Evolutionary conservation across 352 stramenopile genomes (phyloP).

Genomic region (Pythium rhizo-oryzae): DNA sequence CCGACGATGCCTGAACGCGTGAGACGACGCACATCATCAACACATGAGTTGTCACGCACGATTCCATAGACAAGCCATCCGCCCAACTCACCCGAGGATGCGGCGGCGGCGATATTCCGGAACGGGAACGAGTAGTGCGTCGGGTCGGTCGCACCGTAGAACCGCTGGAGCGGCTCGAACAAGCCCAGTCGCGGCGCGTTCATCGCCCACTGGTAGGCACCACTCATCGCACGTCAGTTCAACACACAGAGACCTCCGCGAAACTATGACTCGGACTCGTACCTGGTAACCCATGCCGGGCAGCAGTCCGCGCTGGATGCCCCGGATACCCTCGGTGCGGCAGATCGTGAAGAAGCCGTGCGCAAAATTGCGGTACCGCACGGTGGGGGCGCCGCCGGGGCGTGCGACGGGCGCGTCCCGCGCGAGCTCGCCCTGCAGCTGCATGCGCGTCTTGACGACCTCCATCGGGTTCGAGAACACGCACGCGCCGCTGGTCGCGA

Average conservation of each 20-base stretch:
- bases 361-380: constrained; percentile 85
- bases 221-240: neutral
- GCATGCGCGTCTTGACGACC: constrained; percentile 90
- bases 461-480: constrained; percentile 90
- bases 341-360: constrained; percentile 86
- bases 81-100: constrained; percentile 54
- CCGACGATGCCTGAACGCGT: constrained; percentile 58
- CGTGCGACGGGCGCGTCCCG: constrained; percentile 39
- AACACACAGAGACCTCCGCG: no score
- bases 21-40: constrained; percentile 8
- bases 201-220: constrained; percentile 56
- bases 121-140: constrained; percentile 72
- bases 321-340: constrained; percentile 70
- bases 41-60: neutral
- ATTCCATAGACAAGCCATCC: neutral
- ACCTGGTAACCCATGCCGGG: constrained; percentile 84
- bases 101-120: constrained; percentile 73
- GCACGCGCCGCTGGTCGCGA: constrained; percentile 66
- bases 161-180: constrained; percentile 78
- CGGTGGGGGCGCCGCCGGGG: constrained; percentile 29
- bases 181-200: constrained; percentile 78
- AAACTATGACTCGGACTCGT: no score
- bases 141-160: constrained; percentile 82
- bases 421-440: constrained; percentile 84
- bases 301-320: constrained; percentile 80